phyloP scores from a whole-genome alignment of 805 yeast genomes.

The Barnettozyma pratensis region DNA sequence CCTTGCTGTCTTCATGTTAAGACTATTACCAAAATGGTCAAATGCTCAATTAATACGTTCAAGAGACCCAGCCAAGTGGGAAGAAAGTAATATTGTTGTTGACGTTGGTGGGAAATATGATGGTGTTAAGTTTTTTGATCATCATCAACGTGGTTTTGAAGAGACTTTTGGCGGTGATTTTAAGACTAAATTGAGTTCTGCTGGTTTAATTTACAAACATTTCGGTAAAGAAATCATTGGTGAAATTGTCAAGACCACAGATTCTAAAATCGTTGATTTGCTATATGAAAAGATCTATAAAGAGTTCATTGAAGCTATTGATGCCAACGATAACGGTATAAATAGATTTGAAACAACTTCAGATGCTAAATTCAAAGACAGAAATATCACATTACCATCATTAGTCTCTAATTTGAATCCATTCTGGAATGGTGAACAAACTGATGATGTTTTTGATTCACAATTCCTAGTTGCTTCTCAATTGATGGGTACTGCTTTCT shows the following conservation, averaged over 20 bases:
- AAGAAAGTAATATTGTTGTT: conserved; percentile 82
- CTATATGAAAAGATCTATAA: conserved; percentile 75
- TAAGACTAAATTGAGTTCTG: conserved; percentile 82
- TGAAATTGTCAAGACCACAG: conserved; percentile 39
- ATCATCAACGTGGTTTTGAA: conserved; percentile 89
- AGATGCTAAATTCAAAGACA: conserved; percentile 63
- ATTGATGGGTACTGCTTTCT: conserved; percentile 80
- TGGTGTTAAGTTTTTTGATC: conserved; percentile 82
- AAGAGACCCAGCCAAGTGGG: conserved; percentile 79
- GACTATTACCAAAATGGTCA: conserved; percentile 60
- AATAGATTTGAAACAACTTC: conserved; percentile 51
- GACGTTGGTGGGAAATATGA: conserved; percentile 94
- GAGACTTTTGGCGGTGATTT: conserved; percentile 63
- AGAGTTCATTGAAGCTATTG: conserved; percentile 85
- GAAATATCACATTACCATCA: conserved; percentile 71
- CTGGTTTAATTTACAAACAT: conserved; percentile 89
- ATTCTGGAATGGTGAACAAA: conserved; percentile 67
- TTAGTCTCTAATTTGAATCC: conserved; percentile 81
- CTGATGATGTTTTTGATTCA: conserved; percentile 60
- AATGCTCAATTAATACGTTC: conserved; percentile 74
- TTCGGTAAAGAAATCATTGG: conserved; percentile 67
- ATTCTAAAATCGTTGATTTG: conserved; percentile 45
- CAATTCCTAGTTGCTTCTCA: conserved; percentile 67
- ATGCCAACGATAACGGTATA: conserved; percentile 95
- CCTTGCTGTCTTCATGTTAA: conserved; percentile 83